phyloP scores from a whole-genome alignment of 345 rosid genomes.

The Populus euphratica region DNA sequence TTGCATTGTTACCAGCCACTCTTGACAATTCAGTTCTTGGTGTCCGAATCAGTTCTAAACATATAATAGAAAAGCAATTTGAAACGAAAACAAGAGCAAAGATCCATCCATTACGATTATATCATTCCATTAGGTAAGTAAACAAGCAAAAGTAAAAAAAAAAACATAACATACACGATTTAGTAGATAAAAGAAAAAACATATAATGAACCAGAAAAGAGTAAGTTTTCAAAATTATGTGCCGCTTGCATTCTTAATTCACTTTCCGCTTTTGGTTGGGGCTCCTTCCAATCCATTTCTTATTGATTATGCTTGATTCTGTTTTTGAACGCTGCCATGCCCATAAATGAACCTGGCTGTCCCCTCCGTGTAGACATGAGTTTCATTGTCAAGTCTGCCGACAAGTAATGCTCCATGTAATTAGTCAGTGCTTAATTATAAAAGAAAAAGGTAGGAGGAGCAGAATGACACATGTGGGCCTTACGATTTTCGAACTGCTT shows the following conservation, averaged over 20 bases:
- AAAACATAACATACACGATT: neutral
- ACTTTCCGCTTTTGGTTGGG: conserved; percentile 11
- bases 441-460: too few relatives aligned
- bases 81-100: neutral
- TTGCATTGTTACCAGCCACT: too few relatives aligned
- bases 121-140: conserved; percentile 5
- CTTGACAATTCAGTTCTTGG: too few relatives aligned
- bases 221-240: neutral
- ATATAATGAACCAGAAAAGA: neutral
- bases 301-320: conserved; percentile 20
- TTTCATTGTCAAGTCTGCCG: conserved; percentile 50
- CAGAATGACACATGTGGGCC: neutral
- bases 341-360: conserved; percentile 61
- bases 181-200: conserved; percentile 6
- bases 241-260: conserved; percentile 9
- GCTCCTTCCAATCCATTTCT: neutral
- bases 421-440: neutral
- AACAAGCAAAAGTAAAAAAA: conserved; percentile 5
- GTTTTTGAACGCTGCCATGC: conserved; percentile 41
- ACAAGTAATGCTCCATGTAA: neutral
- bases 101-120: conserved; percentile 6
- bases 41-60: neutral
- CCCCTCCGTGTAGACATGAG: conserved; percentile 62
- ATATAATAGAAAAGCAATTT: neutral
- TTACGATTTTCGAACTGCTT: conserved; percentile 55